phyloP scores from a whole-genome alignment of 2,329 filamentous ascomycete genomes.

The Berkeleyomyces rouxiae region DNA sequence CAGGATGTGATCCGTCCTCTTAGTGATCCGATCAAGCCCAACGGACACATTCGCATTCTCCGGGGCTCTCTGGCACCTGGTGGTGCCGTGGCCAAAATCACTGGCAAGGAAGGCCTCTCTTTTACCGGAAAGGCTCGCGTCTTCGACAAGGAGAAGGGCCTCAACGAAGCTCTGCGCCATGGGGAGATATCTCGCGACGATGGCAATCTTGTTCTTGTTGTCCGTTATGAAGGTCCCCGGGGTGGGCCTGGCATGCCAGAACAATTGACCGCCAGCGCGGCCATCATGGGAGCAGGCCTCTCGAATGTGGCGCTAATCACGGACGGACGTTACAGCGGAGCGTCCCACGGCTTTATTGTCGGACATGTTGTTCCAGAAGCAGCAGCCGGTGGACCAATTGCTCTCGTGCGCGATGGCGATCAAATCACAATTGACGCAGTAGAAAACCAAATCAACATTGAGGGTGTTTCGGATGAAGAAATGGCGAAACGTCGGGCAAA shows the following conservation, averaged over 20 bases:
- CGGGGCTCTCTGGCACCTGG: slow-evolving; percentile 75
- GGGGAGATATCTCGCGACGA: slow-evolving; percentile 34
- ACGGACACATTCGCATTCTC: slow-evolving; percentile 78
- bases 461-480: slow-evolving; percentile 51
- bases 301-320: slow-evolving; percentile 83
- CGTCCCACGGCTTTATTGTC: slow-evolving; percentile 82
- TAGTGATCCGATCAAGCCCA: slow-evolving; percentile 55
- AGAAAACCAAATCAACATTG: slow-evolving; percentile 52
- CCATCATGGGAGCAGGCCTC: slow-evolving; percentile 82
- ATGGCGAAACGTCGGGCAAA: slow-evolving; percentile 42
- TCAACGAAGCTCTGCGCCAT: slow-evolving; percentile 60
- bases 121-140: slow-evolving; percentile 72
- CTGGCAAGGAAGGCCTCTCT: slow-evolving; percentile 73
- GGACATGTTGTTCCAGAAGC: slow-evolving; percentile 88
- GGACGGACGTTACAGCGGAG: slow-evolving; percentile 78
- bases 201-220: slow-evolving; percentile 76
- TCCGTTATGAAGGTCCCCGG: slow-evolving; percentile 85
- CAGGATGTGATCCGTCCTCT: slow-evolving; percentile 74
- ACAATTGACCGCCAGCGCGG: slow-evolving; percentile 72
- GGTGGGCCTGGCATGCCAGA: slow-evolving; percentile 95
- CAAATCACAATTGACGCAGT: slow-evolving; percentile 73
- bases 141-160: slow-evolving; percentile 70
- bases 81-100: slow-evolving; percentile 90
- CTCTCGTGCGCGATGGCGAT: slow-evolving; percentile 65
- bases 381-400: slow-evolving; percentile 75